Base-by-base conservation (phyloP, 768 basidiomycete species). In the Thelephora aurantiotincta region DNA sequence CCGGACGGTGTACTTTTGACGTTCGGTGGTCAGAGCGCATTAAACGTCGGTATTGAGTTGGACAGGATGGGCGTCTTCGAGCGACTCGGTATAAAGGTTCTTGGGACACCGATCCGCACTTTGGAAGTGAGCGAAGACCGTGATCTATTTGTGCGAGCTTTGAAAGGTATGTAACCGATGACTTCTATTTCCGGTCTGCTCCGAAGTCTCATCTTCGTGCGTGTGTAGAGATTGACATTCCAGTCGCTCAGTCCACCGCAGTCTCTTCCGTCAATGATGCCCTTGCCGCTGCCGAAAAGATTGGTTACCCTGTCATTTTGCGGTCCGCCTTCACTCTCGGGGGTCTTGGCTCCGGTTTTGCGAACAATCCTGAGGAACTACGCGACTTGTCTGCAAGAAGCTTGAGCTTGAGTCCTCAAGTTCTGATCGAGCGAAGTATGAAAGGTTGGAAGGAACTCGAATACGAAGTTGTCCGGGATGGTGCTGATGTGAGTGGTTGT, bases 371-470 rank as follows among this genome's bases (percentile, higher is more conserved):
- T 11, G 87, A 96, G 52, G 96, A 99, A 70, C 68, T 99, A 48
- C 83, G 91, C 49, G 93, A 99, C 64, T 72, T 99, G 19, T 78
- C 91, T 37, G 93, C 96, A 19, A 94, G 88, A 65, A 78, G 82
- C 60, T 76, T 99, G 46, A 81, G 80, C 59, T 72, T 98, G 23
- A 86, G 82, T 54, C 94, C 96, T 43, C 96, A 98, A 63, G 88
- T 98, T 38, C 75, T 99, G 48, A 92, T 99, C 53, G 96, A 98
- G 67, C 85, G 92, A 44, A 89, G 85, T 55, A 87, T 99, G 83
- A 98, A 98, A 67, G 96, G 96, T 26, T 99, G 96, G 96, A 99
- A 99, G 63, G 96, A 99, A 67, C 75, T 98, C 52, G 96, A 99
- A 67, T 99, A 98, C 56, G 96, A 99, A 63, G 96, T 99, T 52